These are phyloP conservation scores for Citrullus mucosospermus DNA, from an alignment of 306 rosid genomes.

Conservation along the genomic window DNA sequence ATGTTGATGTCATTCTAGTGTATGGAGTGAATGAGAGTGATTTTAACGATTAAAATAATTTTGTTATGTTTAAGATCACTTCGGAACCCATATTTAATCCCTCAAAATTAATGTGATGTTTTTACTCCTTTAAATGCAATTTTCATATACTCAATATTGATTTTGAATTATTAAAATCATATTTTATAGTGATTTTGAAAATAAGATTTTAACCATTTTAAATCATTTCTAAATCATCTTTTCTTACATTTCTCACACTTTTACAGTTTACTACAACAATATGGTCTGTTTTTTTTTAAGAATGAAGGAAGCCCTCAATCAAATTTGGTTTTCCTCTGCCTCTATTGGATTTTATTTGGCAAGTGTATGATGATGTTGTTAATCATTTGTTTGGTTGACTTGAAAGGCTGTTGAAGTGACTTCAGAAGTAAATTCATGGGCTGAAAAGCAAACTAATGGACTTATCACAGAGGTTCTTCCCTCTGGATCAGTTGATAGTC, in stretches of 20 bases:
- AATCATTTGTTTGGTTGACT: background rate
- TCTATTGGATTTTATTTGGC: background rate
- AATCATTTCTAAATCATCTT: background rate
- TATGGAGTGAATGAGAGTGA: background rate
- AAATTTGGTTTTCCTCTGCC: background rate
- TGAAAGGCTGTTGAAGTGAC: slow-evolving; percentile 55
- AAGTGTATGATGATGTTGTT: background rate
- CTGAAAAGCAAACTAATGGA: slow-evolving; percentile 39
- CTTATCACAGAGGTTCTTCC: slow-evolving; percentile 44
- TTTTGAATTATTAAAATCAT: too few relatives aligned
- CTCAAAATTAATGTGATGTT: background rate
- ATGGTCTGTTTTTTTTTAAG: background rate
- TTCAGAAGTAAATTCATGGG: slow-evolving; percentile 47
- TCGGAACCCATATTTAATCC: too few relatives aligned
- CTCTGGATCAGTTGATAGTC: slow-evolving; percentile 20
- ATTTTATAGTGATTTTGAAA: too few relatives aligned
- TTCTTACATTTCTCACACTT: background rate
- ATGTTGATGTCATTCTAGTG: background rate
- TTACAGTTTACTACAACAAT: background rate
- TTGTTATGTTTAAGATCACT: too few relatives aligned
- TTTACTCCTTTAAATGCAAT: too few relatives aligned
- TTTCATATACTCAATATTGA: too few relatives aligned
- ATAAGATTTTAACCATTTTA: too few relatives aligned
- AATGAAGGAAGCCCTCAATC: background rate
- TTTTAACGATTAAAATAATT: too few relatives aligned